Percentiles rank a stretch among this genome's conserved stretches.
Conservation (phyloP, 2,329 filamentous ascomycete genomes). For the Chrysosporium queenslandicum region DNA sequence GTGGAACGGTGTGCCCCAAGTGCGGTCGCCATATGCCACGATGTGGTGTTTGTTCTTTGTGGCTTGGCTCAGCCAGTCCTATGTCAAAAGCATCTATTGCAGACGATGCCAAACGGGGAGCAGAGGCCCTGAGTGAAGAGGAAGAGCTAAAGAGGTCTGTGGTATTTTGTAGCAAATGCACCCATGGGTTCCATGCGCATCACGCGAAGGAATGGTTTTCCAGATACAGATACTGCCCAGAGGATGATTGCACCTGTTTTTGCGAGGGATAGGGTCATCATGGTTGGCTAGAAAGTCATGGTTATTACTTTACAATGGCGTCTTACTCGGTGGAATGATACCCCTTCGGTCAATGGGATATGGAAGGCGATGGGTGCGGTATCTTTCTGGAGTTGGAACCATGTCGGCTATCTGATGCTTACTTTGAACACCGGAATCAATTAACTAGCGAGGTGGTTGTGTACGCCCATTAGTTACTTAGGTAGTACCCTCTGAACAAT, state of each 20-base stretch:
- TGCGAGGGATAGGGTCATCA: conserved; percentile 32
- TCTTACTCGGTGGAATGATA: conserved; percentile 1
- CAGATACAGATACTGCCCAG: conserved; percentile 45
- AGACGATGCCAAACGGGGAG: conserved; percentile 24
- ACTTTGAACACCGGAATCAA: neutral
- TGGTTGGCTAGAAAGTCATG: neutral
- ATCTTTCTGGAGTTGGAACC: neutral
- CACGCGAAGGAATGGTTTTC: conserved; percentile 55
- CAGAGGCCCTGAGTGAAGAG: conserved; percentile 15
- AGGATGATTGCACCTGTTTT: conserved; percentile 46
- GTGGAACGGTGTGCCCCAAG: conserved; percentile 49
- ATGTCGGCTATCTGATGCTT: neutral
- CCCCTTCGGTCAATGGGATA: neutral
- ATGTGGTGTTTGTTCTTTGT: conserved; percentile 53
- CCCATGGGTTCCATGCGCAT: conserved; percentile 54
- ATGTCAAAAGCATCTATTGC: conserved; percentile 33
- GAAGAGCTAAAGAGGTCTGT: conserved; percentile 47
- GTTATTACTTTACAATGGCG: neutral
- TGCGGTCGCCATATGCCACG: conserved; percentile 55
- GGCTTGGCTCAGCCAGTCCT: conserved; percentile 51
- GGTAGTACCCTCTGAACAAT: too few relatives aligned
- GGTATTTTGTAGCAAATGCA: conserved; percentile 53
- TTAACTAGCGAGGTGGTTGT: neutral
- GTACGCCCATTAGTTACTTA: too few relatives aligned
- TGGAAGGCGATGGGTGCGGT: neutral